phyloP scores from a whole-genome alignment of 2,329 filamentous ascomycete genomes.

The Stenocarpella maydis region DNA sequence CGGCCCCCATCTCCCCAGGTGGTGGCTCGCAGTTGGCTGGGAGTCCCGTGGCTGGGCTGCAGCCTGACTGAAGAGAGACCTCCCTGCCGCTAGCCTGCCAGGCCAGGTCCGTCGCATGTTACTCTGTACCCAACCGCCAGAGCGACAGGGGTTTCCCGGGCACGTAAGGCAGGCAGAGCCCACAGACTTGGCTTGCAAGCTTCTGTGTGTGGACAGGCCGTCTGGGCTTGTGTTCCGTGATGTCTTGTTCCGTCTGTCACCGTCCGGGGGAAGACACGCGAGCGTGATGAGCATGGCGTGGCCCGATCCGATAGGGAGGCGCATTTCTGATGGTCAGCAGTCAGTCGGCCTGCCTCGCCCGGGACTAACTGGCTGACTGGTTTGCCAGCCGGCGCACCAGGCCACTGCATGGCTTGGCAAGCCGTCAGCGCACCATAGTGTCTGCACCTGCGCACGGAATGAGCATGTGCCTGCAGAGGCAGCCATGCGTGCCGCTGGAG shows the following conservation, averaged over 20 bases:
- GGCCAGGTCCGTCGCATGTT: background rate
- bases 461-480: slow-evolving; percentile 11
- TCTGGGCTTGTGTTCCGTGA: too few relatives aligned
- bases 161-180: slow-evolving; percentile 32
- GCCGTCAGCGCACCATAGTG: slow-evolving; percentile 15
- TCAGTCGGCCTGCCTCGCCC: too few relatives aligned
- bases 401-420: slow-evolving; percentile 17
- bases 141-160: slow-evolving; percentile 31
- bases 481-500: background rate
- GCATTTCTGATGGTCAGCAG: background rate
- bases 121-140: slow-evolving; percentile 4
- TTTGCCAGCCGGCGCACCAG: background rate
- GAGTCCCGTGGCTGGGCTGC: slow-evolving; percentile 17
- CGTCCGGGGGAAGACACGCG: background rate
- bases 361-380: too few relatives aligned
- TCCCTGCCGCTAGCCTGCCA: slow-evolving; percentile 1
- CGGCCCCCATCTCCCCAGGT: slow-evolving; percentile 8
- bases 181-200: slow-evolving; percentile 16
- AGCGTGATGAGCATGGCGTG: background rate
- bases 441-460: slow-evolving; percentile 15
- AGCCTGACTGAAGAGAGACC: slow-evolving; percentile 27
- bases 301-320: background rate
- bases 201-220: background rate
- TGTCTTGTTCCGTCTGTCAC: background rate
- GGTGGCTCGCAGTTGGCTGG: slow-evolving; percentile 33